These are phyloP conservation scores for Jackrogersella multiformis DNA, from an alignment of 495 filamentous ascomycete species.

Conservation along the genomic window DNA sequence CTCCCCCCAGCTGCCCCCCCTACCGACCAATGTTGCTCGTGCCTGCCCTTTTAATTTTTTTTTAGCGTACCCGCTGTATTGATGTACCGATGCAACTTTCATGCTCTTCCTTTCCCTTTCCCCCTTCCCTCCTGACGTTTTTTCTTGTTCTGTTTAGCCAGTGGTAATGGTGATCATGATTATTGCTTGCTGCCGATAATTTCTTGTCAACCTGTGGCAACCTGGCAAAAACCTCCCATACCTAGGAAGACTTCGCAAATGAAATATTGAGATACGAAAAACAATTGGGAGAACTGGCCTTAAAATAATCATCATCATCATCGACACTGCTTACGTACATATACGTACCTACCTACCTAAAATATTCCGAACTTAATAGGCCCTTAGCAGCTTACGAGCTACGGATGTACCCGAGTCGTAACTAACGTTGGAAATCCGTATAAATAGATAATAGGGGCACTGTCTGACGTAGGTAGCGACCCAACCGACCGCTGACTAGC, in stretches of 20 bases:
- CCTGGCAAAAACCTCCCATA: not conserved
- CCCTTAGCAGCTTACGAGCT: slow-evolving; percentile 17
- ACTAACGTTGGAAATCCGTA: slow-evolving; percentile 36
- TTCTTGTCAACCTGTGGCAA: slow-evolving; percentile 8
- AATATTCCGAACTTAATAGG: not conserved
- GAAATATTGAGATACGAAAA: slow-evolving; percentile 3
- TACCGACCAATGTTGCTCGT: slow-evolving; percentile 1
- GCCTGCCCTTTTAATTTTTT: slow-evolving; percentile 27
- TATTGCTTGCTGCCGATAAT: slow-evolving; percentile 24
- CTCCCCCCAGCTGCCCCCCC: not conserved
- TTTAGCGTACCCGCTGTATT: slow-evolving; percentile 39
- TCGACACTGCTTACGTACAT: slow-evolving; percentile 5
- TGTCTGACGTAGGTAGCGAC: slow-evolving; percentile 44
- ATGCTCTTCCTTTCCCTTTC: slow-evolving; percentile 11
- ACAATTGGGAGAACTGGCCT: not conserved
- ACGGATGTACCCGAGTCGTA: slow-evolving; percentile 33
- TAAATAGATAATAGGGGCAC: slow-evolving; percentile 20
- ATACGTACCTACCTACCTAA: not conserved
- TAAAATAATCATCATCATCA: not conserved
- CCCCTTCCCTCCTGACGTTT: slow-evolving; percentile 31
- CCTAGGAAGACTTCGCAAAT: not conserved
- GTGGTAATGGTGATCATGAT: slow-evolving; percentile 29
- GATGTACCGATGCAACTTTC: slow-evolving; percentile 39
- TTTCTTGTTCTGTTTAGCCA: slow-evolving; percentile 36
- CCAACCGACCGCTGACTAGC: slow-evolving; percentile 41